These are phyloP conservation scores for Xanthoconium purpureum DNA, from an alignment of 768 basidiomycete genomes.

Conservation along the genomic window DNA sequence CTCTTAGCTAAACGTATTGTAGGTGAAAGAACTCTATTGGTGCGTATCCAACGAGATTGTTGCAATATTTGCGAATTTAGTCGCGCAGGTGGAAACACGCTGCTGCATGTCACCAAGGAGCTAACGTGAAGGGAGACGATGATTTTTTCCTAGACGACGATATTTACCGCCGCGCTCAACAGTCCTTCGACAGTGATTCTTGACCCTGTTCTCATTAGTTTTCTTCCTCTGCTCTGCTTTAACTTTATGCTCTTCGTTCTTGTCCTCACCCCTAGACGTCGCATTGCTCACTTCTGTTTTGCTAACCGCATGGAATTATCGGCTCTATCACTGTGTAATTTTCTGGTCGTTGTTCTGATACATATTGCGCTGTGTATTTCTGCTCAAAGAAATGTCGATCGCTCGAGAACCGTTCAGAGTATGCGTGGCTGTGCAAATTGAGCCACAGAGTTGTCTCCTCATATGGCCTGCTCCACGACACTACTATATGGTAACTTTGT, in stretches of 20 bases:
- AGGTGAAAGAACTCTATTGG: conserved; percentile 80
- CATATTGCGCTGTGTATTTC: conserved; percentile 3
- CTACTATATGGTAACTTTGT: not conserved
- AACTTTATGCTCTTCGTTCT: conserved; percentile 13
- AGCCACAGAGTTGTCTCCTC: not conserved
- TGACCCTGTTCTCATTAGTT: not conserved
- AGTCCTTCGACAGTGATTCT: conserved; percentile 4
- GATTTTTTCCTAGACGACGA: conserved; percentile 57
- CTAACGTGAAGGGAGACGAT: conserved; percentile 51
- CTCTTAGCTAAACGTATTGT: not conserved
- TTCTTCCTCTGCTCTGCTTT: not conserved
- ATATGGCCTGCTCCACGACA: not conserved
- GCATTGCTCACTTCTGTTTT: conserved; percentile 14
- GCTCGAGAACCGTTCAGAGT: not conserved
- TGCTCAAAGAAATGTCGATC: not conserved
- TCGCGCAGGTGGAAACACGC: conserved; percentile 77
- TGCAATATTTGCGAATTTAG: conserved; percentile 4
- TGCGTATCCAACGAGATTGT: conserved; percentile 34
- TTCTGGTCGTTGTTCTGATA: not conserved
- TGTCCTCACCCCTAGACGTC: not conserved
- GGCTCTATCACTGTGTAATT: not conserved
- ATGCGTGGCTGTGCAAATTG: not conserved
- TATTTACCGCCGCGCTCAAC: conserved; percentile 32
- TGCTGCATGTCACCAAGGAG: conserved; percentile 68
- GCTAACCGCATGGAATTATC: conserved; percentile 14